Conservation (phyloP, 306 rosid species). For the Oemleria cerasiformis region DNA sequence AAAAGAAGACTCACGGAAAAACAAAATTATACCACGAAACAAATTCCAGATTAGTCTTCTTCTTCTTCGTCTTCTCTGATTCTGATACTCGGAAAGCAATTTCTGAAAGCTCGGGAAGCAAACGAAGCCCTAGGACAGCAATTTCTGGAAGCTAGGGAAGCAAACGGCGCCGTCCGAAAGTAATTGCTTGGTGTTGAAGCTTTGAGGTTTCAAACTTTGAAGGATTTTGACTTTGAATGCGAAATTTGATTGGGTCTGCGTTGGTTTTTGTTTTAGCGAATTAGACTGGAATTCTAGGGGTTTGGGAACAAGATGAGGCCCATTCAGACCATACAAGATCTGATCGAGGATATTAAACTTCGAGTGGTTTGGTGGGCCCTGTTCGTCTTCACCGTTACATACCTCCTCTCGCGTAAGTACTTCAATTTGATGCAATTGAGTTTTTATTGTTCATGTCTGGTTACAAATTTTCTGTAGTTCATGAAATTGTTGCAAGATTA, state of each 20-base stretch:
- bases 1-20: background rate
- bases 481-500: background rate
- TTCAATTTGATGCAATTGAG: background rate
- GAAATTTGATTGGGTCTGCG: slow-evolving; percentile 6
- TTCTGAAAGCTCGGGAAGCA: background rate
- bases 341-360: slow-evolving; percentile 74
- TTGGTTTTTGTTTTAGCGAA: slow-evolving; percentile 4
- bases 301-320: slow-evolving; percentile 45
- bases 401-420: slow-evolving; percentile 69
- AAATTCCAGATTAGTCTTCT: background rate
- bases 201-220: background rate
- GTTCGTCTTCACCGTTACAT: slow-evolving; percentile 69
- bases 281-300: slow-evolving; percentile 12
- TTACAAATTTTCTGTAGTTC: background rate
- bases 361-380: slow-evolving; percentile 93
- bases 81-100: background rate
- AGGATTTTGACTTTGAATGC: slow-evolving; percentile 3
- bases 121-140: background rate
- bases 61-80: background rate
- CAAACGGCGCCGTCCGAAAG: background rate
- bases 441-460: background rate
- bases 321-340: slow-evolving; percentile 64
- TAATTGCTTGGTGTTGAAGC: slow-evolving; percentile 7
- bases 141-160: background rate
- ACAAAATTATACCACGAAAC: background rate